Conservation (phyloP, 164 flowering plant species). For the Protea cynaroides region DNA sequence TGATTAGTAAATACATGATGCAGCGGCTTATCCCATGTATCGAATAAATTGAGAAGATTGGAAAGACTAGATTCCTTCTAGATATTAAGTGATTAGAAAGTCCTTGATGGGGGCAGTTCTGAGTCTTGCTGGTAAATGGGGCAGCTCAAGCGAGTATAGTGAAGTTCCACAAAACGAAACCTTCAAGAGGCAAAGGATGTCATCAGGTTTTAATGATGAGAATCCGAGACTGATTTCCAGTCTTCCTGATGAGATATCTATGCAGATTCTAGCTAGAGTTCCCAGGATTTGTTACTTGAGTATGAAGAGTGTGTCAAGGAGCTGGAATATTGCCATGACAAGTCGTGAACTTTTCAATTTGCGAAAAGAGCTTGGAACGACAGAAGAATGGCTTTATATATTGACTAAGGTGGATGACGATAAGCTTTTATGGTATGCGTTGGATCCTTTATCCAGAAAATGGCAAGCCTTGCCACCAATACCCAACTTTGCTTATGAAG, state of each 20-base stretch:
- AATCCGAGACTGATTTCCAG: constrained; percentile 59
- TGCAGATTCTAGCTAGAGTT: constrained; percentile 76
- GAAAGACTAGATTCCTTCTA: neutral
- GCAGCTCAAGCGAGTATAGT: constrained; percentile 16
- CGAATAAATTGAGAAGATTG: neutral
- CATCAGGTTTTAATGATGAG: constrained; percentile 29
- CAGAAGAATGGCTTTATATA: constrained; percentile 80
- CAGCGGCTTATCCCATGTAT: neutral
- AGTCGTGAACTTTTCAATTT: constrained; percentile 48
- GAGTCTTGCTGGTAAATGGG: constrained; percentile 44
- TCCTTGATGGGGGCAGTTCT: constrained; percentile 57
- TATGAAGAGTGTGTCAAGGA: constrained; percentile 52
- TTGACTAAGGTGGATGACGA: constrained; percentile 55
- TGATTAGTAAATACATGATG: neutral
- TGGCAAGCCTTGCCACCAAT: constrained; percentile 83
- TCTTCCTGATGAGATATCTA: constrained; percentile 85
- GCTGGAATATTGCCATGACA: constrained; percentile 55
- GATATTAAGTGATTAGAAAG: neutral
- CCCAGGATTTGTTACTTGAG: constrained; percentile 52
- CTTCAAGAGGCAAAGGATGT: constrained; percentile 68
- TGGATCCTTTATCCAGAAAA: constrained; percentile 52
- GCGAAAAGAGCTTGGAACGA: constrained; percentile 60
- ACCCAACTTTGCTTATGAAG: constrained; percentile 46
- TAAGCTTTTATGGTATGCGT: constrained; percentile 59
- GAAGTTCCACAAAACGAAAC: constrained; percentile 29